Percentiles rank a stretch among this genome's conserved stretches.
Evolutionary conservation across 106 monocot species (phyloP).

Genomic region (Dioscorea alata): DNA sequence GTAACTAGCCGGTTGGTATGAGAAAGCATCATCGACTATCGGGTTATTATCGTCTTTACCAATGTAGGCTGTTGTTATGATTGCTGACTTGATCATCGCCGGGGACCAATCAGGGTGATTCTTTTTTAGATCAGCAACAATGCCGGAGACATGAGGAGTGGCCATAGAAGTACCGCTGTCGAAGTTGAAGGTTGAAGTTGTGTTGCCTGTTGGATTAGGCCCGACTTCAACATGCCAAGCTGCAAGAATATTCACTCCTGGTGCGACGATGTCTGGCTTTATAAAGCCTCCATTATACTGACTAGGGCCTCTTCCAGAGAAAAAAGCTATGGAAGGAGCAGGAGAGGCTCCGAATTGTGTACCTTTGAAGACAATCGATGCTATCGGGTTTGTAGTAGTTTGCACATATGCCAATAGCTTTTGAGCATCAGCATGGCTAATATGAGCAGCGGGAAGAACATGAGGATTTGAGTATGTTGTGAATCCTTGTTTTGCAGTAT

Average conservation of each 20-base stretch:
- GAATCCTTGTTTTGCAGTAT: background rate
- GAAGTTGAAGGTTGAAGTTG: slow-evolving; percentile 9
- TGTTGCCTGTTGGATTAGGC: background rate
- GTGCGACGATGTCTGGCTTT: slow-evolving; percentile 6
- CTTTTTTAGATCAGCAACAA: background rate
- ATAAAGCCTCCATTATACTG: background rate
- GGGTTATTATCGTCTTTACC: background rate
- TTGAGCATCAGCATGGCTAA: background rate
- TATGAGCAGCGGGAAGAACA: background rate
- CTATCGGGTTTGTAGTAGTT: background rate
- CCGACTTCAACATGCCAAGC: background rate
- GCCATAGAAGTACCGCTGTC: slow-evolving; percentile 17
- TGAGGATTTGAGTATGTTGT: background rate
- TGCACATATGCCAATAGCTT: background rate
- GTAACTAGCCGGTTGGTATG: background rate
- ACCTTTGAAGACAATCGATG: background rate
- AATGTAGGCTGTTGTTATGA: background rate
- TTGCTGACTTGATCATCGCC: background rate
- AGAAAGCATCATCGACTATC: background rate
- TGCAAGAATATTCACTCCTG: background rate
- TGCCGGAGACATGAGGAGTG: background rate
- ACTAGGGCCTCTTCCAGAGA: slow-evolving; percentile 1
- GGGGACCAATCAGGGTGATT: slow-evolving; percentile 6
- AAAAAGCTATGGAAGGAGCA: background rate
- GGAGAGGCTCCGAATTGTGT: background rate